These are phyloP conservation scores for Xylona heveae DNA, from an alignment of 495 filamentous ascomycete genomes.

Conservation along the genomic window DNA sequence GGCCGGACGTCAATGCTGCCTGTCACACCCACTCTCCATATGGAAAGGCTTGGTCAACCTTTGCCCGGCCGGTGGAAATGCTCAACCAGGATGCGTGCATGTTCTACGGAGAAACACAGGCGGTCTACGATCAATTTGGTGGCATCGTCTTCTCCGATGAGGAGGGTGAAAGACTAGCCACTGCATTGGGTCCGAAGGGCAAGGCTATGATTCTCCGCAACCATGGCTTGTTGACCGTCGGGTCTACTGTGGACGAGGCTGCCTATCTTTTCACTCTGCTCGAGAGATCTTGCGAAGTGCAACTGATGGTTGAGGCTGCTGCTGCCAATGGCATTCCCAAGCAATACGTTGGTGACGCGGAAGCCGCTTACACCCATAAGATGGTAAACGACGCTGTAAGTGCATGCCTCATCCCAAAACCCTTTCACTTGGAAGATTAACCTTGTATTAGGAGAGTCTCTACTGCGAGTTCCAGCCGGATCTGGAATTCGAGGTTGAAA, in stretches of 20 bases:
- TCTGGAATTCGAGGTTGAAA: constrained; percentile 21
- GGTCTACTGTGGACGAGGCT: constrained; percentile 30
- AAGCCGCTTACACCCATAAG: constrained; percentile 28
- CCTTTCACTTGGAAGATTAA: too few relatives aligned
- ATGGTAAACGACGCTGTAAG: constrained; percentile 27
- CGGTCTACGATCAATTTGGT: constrained; percentile 31
- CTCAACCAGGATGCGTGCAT: constrained; percentile 32
- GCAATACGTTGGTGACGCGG: constrained; percentile 24
- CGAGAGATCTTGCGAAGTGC: constrained; percentile 27
- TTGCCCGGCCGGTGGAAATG: constrained; percentile 27
- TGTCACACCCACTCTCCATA: constrained; percentile 27
- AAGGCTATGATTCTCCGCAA: background rate
- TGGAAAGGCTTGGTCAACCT: constrained; percentile 25
- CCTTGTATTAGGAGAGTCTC: constrained; percentile 18
- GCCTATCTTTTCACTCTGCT: constrained; percentile 28
- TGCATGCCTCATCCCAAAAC: too few relatives aligned
- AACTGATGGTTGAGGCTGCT: constrained; percentile 28
- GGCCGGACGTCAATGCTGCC: constrained; percentile 27
- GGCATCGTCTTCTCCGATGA: constrained; percentile 30
- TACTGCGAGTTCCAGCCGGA: constrained; percentile 26
- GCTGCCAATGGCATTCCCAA: constrained; percentile 16
- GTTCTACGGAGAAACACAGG: constrained; percentile 25
- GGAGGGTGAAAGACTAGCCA: constrained; percentile 20
- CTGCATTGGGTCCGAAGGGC: background rate
- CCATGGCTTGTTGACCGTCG: constrained; percentile 27